Evolutionary conservation across 1,284 basidiomycete genomes (phyloP), one percentile per base, ranked within the genome.

Genomic region (Leccinum cinnamomeum): DNA sequence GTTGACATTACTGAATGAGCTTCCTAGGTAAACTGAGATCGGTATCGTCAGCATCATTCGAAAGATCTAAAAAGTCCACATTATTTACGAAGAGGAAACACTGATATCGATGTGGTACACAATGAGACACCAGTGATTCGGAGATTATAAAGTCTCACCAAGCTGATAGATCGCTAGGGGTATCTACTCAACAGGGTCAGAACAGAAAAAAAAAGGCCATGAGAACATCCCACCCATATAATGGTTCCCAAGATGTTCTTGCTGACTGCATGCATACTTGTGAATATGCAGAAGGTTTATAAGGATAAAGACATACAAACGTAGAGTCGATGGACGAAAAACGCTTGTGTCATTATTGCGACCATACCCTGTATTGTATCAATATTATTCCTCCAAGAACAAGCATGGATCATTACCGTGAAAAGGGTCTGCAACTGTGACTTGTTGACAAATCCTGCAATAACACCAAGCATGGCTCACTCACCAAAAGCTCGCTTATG

Each of bases 261-360:
- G 11, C 54, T 68, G 11, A 69, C 68, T 71, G 23, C 5, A 28
- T 16, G 12, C 14, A 23, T 2, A 0, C 2, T 2, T 6, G 16
- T 68, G 33, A 68, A 30, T 18, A 30, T 44, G 46, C 46, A 23
- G 46, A 48, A 23, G 20, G 23, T 50, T 7, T 23, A 23, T 14
- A 50, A 2, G 14, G 53, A 18, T 28, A 2, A 14, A 28, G 8
- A 56, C 67, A 5, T n/a, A 67, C 65, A 64, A 18, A 57, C 2
- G 14, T 69, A 68, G 11, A 68, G 50, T 14, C 69, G 59, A 37
- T 63, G 33, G 10, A 68, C 25, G 16, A 68, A 70, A 55, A 60
- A 68, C 0, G 58, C 59, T 33, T 71, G 68, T 2, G 66, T 60
- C 16, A 5, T 6, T n/a, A 66, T 14, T 18, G 63, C 39, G 20